Evolutionary conservation across 495 filamentous ascomycete species (phyloP).

Genomic region (Neurospora sp.): DNA sequence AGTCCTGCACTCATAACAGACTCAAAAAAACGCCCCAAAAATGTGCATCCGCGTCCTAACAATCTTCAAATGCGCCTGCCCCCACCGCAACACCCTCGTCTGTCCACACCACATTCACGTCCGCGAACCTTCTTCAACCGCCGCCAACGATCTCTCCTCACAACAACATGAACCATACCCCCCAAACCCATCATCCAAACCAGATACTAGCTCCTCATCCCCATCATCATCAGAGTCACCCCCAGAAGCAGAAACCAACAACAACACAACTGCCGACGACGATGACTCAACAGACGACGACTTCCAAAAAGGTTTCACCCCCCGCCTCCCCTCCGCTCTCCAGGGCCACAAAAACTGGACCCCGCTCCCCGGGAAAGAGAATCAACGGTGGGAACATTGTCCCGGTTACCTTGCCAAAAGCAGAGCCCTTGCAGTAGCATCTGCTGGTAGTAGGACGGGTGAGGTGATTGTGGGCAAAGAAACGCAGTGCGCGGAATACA

Average conservation of each 20-base stretch:
- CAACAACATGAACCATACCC: not conserved
- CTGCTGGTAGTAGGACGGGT: too few relatives aligned
- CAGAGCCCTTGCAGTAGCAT: too few relatives aligned
- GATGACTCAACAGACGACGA: not conserved
- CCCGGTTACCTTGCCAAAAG: not conserved
- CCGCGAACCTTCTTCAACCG: not conserved
- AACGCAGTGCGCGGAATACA: not conserved
- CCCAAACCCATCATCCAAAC: not conserved
- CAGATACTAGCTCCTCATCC: not conserved
- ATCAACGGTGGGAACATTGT: not conserved
- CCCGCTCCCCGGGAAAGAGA: not conserved
- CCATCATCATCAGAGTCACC: not conserved
- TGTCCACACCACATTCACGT: not conserved
- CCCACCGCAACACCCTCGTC: not conserved
- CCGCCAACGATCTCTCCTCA: not conserved
- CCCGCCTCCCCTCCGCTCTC: not conserved
- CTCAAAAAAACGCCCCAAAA: too few relatives aligned
- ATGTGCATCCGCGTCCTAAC: not conserved
- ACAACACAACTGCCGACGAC: not conserved
- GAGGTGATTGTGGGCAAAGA: not conserved
- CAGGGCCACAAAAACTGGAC: not conserved
- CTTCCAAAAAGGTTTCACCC: not conserved
- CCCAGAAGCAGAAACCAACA: not conserved
- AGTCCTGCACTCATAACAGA: too few relatives aligned
- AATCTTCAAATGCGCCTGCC: not conserved